phyloP scores from a whole-genome alignment of 768 basidiomycete genomes.

The Boletus sp. region DNA sequence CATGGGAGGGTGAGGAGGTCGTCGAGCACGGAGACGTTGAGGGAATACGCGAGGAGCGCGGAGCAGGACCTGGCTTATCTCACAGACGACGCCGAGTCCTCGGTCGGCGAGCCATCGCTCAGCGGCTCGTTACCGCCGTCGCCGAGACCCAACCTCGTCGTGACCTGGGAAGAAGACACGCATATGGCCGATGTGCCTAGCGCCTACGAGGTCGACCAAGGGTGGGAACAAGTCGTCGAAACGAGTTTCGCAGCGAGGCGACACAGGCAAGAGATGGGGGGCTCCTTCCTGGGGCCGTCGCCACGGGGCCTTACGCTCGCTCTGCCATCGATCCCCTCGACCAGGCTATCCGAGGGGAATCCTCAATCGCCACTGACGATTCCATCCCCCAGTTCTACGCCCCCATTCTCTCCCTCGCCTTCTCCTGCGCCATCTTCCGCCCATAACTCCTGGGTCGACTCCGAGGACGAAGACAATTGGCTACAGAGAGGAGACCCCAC shows the following conservation, averaged over 20 bases:
- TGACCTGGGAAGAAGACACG: slow-evolving; percentile 15
- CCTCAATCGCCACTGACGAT: slow-evolving; percentile 29
- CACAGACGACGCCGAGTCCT: slow-evolving; percentile 18
- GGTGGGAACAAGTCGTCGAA: slow-evolving; percentile 19
- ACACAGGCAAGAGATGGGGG: background rate
- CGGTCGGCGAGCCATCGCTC: slow-evolving; percentile 13
- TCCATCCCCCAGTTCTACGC: slow-evolving; percentile 11
- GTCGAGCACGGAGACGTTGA: slow-evolving; percentile 45
- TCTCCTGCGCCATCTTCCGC: slow-evolving; percentile 12
- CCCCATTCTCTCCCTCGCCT: slow-evolving; percentile 20
- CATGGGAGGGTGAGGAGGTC: slow-evolving; percentile 31
- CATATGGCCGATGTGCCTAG: slow-evolving; percentile 6
- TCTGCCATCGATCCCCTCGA: slow-evolving; percentile 32
- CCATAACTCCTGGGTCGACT: slow-evolving; percentile 4
- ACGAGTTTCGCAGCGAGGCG: slow-evolving; percentile 6
- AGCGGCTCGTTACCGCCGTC: slow-evolving; percentile 22
- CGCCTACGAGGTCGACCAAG: background rate
- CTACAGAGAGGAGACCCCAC: background rate
- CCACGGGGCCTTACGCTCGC: slow-evolving; percentile 8
- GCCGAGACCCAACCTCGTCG: slow-evolving; percentile 12
- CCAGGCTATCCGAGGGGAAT: slow-evolving; percentile 15
- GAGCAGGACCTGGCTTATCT: slow-evolving; percentile 12
- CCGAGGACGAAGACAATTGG: slow-evolving; percentile 16
- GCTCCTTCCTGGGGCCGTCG: slow-evolving; percentile 2
- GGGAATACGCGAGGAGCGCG: slow-evolving; percentile 6